These are phyloP conservation scores for Zygoascus bituminiphila DNA, from an alignment of 805 yeast species.

Conservation along the genomic window DNA sequence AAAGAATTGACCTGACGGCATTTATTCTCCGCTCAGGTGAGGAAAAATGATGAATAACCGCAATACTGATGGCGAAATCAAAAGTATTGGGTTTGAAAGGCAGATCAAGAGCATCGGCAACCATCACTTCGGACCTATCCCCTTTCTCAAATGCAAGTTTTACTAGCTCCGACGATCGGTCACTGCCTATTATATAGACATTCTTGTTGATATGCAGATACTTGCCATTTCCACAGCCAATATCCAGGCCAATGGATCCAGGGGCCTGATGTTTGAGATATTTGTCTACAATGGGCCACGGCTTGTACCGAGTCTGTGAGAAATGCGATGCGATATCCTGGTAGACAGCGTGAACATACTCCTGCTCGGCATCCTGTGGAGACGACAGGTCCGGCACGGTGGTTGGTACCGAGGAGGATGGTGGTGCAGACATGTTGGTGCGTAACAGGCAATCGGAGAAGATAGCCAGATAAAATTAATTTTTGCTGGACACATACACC, in stretches of 20 bases:
- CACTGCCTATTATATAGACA: conserved; percentile 61
- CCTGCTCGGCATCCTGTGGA: conserved; percentile 50
- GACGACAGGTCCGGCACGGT: conserved; percentile 27
- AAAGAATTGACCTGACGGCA: conserved; percentile 64
- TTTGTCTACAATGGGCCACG: conserved; percentile 91
- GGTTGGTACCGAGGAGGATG: background rate
- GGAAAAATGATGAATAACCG: conserved; percentile 94
- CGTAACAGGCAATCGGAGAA: too few species aligned
- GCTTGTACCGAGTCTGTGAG: conserved; percentile 88
- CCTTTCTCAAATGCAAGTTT: conserved; percentile 39
- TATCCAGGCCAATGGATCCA: conserved; percentile 76
- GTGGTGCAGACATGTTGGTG: background rate
- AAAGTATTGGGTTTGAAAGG: conserved; percentile 46
- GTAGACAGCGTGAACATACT: conserved; percentile 84
- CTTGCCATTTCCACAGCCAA: conserved; percentile 97
- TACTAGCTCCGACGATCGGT: conserved; percentile 29
- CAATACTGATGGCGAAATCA: conserved; percentile 90
- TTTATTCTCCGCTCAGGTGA: conserved; percentile 67
- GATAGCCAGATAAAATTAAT: too few species aligned
- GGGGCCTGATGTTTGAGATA: conserved; percentile 44
- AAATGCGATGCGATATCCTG: conserved; percentile 89
- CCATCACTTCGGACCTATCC: conserved; percentile 47
- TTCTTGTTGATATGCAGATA: conserved; percentile 66
- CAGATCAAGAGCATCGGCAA: conserved; percentile 70
- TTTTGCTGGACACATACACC: too few species aligned